Conservation (phyloP, 257 asterid genomes). For the Parsonsia alboflavescens region DNA sequence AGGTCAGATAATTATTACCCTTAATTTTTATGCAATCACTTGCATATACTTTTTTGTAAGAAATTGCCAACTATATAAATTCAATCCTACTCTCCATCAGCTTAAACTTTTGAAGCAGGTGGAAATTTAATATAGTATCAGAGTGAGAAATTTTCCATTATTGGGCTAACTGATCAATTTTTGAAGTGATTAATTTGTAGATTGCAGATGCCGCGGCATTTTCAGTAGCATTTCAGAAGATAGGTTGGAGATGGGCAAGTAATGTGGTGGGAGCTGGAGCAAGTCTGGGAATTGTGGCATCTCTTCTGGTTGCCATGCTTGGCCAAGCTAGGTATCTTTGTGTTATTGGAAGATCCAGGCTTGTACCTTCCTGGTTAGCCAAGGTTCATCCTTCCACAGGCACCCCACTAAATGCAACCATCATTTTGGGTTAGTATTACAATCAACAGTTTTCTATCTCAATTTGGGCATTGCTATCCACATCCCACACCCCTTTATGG, state of each 20-base stretch:
- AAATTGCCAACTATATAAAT: no score
- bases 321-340: conserved; percentile 48
- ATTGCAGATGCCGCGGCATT: conserved; percentile 28
- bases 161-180: neutral
- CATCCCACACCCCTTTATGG: neutral
- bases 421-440: conserved; percentile 26
- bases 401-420: conserved; percentile 37
- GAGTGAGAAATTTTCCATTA: neutral
- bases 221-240: conserved; percentile 25
- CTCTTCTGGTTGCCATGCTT: conserved; percentile 41
- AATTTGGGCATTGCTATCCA: neutral
- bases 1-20: conserved; percentile 22
- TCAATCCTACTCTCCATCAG: no score
- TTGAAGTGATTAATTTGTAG: conserved; percentile 18
- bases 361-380: conserved; percentile 43
- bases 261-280: conserved; percentile 42
- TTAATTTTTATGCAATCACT: neutral
- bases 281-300: conserved; percentile 38
- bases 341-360: conserved; percentile 43
- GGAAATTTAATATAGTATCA: no score
- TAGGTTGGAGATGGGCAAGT: conserved; percentile 42
- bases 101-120: no score
- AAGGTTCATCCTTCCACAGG: conserved; percentile 41
- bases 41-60: neutral
- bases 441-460: no score